Base-by-base conservation (phyloP, 2,329 filamentous ascomycete genomes). In the Neofusicoccum laricinum region DNA sequence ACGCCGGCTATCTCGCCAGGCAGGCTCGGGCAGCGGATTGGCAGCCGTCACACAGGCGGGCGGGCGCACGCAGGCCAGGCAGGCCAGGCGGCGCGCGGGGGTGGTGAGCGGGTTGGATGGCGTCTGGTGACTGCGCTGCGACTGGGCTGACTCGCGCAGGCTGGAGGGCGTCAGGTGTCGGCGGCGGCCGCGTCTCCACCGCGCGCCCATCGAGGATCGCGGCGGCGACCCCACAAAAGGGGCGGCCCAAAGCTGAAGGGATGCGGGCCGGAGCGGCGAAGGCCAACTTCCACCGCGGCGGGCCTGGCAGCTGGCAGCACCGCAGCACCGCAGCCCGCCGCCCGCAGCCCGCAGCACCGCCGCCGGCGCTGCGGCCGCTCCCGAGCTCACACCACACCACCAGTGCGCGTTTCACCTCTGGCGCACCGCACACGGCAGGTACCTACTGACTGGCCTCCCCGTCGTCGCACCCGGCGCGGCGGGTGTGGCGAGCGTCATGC, bases 181-280 rank as follows among this genome's bases (percentile, higher is more conserved):
- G 51, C 34, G 49, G 30, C 49, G 30, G 49, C 49, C 49, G 49
- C 32, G 51, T 40, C 51, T 36, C 51, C 51, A 55, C 36, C 36
- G 51, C 51, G 49, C 49, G 40, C 53, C n/a, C 48, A 45, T 45
- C 53, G 53, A 58, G 53, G 53, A 58, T 58, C 53, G 53, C 53
- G 53, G 38, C 38, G 15, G 30, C 41, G 32, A 36, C 41, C 30
- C 41, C 55, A 46, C 40, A 46, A 59, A 59, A 59, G 41, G 55
- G 55, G 55, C 40, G 25, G 55, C 40, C 55, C 55, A 34, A 36
- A 59, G 40, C 41, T 46, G 41, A 59, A 59, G 40, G 53, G 53
- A 45, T 32, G 55, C 55, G 55, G 55, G 15, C 55, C 55, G 55
- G 40, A 45, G 55, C 55, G 55, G 25, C n/a, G 19, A 59, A 46